These are phyloP conservation scores for Claviceps sp. DNA, from an alignment of 2,329 filamentous ascomycete genomes.

Conservation along the genomic window DNA sequence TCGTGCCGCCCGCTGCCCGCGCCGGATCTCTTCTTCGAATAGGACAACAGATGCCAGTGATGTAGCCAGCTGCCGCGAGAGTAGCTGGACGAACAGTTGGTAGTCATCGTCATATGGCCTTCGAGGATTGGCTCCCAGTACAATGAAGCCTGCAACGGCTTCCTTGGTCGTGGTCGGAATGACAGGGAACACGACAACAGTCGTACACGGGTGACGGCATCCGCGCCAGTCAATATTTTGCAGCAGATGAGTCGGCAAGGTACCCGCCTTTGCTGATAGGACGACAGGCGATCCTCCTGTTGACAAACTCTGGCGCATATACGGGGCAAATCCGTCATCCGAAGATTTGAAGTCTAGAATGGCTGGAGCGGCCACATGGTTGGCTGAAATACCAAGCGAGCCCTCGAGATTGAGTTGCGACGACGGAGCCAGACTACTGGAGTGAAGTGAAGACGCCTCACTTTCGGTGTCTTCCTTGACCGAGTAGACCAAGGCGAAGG, in stretches of 20 bases:
- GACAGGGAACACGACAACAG: constrained; percentile 65
- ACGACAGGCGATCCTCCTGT: constrained; percentile 53
- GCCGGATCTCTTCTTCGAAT: constrained; percentile 70
- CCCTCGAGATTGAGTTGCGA: constrained; percentile 60
- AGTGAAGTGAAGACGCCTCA: constrained; percentile 59
- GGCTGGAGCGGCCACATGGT: constrained; percentile 46
- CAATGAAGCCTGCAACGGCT: constrained; percentile 61
- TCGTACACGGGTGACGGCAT: constrained; percentile 55
- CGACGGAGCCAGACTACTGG: constrained; percentile 46
- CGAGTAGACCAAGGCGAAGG: constrained; percentile 66
- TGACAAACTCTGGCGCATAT: constrained; percentile 61
- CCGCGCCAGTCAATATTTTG: constrained; percentile 57
- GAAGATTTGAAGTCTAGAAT: constrained; percentile 57
- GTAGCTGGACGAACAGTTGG: constrained; percentile 59
- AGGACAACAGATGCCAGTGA: constrained; percentile 70
- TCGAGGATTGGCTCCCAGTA: constrained; percentile 66
- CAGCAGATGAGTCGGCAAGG: constrained; percentile 50
- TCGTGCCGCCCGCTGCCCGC: constrained; percentile 59
- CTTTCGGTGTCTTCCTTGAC: constrained; percentile 58
- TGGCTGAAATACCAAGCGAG: constrained; percentile 51
- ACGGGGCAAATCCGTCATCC: constrained; percentile 60
- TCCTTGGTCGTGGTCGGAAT: constrained; percentile 61
- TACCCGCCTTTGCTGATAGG: constrained; percentile 52
- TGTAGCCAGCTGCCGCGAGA: constrained; percentile 64
- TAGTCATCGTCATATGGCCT: constrained; percentile 73